Conservation (phyloP, 2,329 filamentous ascomycete genomes). For the Fusarium tricinctum region DNA sequence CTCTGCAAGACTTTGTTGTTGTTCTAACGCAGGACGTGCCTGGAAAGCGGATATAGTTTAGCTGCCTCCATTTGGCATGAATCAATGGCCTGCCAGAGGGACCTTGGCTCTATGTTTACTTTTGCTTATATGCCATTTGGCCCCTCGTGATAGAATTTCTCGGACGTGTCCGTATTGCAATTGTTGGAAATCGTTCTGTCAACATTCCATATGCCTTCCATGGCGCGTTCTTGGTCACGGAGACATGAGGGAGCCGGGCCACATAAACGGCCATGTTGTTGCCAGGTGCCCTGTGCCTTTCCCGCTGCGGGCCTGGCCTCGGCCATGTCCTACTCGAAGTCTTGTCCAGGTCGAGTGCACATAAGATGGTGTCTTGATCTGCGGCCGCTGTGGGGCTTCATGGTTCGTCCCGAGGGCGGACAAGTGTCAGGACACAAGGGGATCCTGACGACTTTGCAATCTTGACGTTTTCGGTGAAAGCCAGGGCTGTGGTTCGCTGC, state of each 20-base stretch:
- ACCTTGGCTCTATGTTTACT: neutral
- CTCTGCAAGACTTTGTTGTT: slow-evolving; percentile 30
- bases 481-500: slow-evolving; percentile 54
- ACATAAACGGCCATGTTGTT: slow-evolving; percentile 48
- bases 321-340: slow-evolving; percentile 39
- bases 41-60: slow-evolving; percentile 29
- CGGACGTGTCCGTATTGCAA: slow-evolving; percentile 1
- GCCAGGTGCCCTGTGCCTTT: slow-evolving; percentile 47
- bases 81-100: neutral
- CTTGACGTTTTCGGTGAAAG: slow-evolving; percentile 54
- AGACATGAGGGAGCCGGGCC: slow-evolving; percentile 38
- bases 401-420: slow-evolving; percentile 57
- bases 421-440: slow-evolving; percentile 56
- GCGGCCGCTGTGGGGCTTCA: slow-evolving; percentile 58
- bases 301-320: slow-evolving; percentile 52
- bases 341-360: slow-evolving; percentile 43
- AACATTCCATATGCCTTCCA: slow-evolving; percentile 39
- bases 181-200: slow-evolving; percentile 22
- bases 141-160: neutral
- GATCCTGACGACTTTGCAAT: slow-evolving; percentile 50
- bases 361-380: slow-evolving; percentile 55
- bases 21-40: slow-evolving; percentile 24
- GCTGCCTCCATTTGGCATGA: slow-evolving; percentile 6
- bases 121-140: neutral
- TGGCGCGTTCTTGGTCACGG: slow-evolving; percentile 24